Evolutionary conservation across 495 filamentous ascomycete species (phyloP), one percentile per base, ranked within the genome.

Genomic region (Aspergillus ostianus): DNA sequence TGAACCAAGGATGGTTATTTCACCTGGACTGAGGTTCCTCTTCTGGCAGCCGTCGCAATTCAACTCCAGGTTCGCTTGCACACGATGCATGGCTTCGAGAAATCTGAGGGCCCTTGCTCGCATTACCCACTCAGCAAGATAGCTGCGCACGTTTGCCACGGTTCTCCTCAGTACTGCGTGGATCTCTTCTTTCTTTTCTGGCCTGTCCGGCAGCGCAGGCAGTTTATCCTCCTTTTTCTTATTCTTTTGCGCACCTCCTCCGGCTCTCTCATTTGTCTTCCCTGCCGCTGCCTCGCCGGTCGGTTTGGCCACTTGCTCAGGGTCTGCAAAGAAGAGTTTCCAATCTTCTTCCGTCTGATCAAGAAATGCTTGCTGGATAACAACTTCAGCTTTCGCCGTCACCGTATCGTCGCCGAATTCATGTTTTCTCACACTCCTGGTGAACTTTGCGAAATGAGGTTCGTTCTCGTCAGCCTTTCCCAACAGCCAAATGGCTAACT

Each of bases 1-100:
- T 18, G 66, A 71, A 3, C 75, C 68, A 19, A 84, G 63, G 19
- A 84, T 57, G 29, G 61, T 67, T 10, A 80, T 51, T 0, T 70
- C 54, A 0, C 65, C 45, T 26, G 47, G 32, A 13, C 49, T 21
- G 13, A 56, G 52, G 2, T 55, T 52, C 19, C 60, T 19, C n/a
- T 9, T 53, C 1, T 55, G 55, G 61, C 78, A 81, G 20, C 49
- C 30, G 49, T 70, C 51, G 51, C 79, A 81, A 7, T 61, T 51
- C 27, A 53, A 44, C 52, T 51, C 26, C 44, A 60, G 23, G 2
- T 30, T 48, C 13, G 53, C 62, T 48, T 77, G 75, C 4, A 77
- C 47, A 7, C 49, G 20, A 8, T 55, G 61, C 23, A 74, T 57
- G 18, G 57, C 55, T 30, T 47, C 51, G 8, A 73, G 65, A 60